Percentiles rank a stretch among this genome's conserved stretches.
Conservation (phyloP, 352 stramenopile genomes). For the Nothophytophthora sp. region DNA sequence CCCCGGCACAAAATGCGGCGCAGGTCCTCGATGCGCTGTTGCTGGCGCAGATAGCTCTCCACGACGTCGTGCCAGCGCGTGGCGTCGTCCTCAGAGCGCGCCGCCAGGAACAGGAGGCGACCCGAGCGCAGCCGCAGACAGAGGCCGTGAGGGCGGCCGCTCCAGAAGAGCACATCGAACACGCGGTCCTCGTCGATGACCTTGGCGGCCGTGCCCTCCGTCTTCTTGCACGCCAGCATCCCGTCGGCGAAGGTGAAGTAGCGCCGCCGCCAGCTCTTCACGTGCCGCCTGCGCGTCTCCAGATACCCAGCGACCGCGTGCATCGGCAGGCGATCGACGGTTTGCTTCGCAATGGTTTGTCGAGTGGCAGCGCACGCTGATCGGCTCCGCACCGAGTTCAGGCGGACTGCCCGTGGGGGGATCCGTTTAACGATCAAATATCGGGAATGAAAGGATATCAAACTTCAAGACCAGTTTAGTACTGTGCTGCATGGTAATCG, state of each 20-base stretch:
- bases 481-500: too few relatives aligned
- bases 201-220: conserved; percentile 37
- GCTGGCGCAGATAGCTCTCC: conserved; percentile 40
- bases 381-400: too few relatives aligned
- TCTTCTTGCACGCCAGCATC: conserved; percentile 65
- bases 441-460: too few relatives aligned
- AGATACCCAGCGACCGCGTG: conserved; percentile 44
- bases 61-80: conserved; percentile 55
- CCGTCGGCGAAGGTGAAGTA: conserved; percentile 72
- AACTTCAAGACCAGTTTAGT: too few relatives aligned
- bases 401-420: too few relatives aligned
- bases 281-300: conserved; percentile 52
- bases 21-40: conserved; percentile 46
- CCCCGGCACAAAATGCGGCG: conserved; percentile 46
- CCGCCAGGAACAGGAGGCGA: conserved; percentile 51
- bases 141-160: conserved; percentile 56
- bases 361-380: too few relatives aligned
- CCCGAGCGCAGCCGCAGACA: conserved; percentile 55
- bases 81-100: conserved; percentile 51
- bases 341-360: too few relatives aligned
- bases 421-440: too few relatives aligned
- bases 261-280: conserved; percentile 71
- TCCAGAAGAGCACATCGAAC: conserved; percentile 67
- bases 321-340: too few relatives aligned
- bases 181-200: conserved; percentile 53